Conservation (phyloP, 306 rosid species). For the Trichosanthes truncata region DNA sequence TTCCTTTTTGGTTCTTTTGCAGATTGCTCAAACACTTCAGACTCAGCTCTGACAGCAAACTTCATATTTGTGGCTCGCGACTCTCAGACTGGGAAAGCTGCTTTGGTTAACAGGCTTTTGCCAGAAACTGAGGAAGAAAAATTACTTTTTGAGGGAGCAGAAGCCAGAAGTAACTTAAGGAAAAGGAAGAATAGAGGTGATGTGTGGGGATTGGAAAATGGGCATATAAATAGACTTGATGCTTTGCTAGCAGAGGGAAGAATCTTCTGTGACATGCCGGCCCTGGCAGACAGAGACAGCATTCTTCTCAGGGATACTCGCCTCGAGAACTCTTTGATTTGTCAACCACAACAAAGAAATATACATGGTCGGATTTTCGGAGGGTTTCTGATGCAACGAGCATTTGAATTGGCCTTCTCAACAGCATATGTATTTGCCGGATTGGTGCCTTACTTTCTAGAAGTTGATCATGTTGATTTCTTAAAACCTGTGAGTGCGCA, state of each 20-base stretch:
- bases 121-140: constrained; percentile 73
- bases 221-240: constrained; percentile 27
- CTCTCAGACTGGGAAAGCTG: constrained; percentile 78
- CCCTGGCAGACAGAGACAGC: constrained; percentile 87
- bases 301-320: constrained; percentile 75
- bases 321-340: constrained; percentile 73
- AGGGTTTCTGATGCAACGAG: constrained; percentile 93
- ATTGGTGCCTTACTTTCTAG: constrained; percentile 76
- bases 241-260: constrained; percentile 64
- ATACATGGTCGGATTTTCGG: constrained; percentile 95
- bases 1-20: constrained; percentile 12
- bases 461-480: constrained; percentile 96
- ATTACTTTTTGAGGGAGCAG: constrained; percentile 61
- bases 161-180: constrained; percentile 55
- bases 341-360: constrained; percentile 98
- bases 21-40: constrained; percentile 33
- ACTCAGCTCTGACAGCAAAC: constrained; percentile 65
- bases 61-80: constrained; percentile 97
- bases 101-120: constrained; percentile 66
- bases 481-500: constrained; percentile 64
- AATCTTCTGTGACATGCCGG: constrained; percentile 83
- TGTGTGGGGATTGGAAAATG: constrained; percentile 13
- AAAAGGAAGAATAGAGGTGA: constrained; percentile 52
- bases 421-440: constrained; percentile 93
- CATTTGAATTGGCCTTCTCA: constrained; percentile 89